These are phyloP conservation scores for Magnolia sinica DNA, from an alignment of 164 flowering plant genomes.

Conservation along the genomic window DNA sequence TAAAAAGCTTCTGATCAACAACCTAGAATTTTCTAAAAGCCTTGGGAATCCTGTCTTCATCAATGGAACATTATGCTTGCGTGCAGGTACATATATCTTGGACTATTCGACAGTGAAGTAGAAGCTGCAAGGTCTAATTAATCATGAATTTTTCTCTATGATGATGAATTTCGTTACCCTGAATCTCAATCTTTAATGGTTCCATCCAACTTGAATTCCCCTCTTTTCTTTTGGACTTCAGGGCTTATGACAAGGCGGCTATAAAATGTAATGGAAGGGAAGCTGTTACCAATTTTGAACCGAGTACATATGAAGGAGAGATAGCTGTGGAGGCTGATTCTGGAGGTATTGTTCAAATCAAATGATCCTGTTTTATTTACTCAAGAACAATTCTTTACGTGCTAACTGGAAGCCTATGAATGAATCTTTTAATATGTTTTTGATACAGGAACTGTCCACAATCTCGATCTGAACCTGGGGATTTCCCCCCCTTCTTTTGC, in stretches of 20 bases:
- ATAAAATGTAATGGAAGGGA: slow-evolving; percentile 86
- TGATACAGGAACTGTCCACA: slow-evolving; percentile 34
- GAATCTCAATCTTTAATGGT: slow-evolving; percentile 31
- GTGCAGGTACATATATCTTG: slow-evolving; percentile 97
- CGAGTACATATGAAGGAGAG: slow-evolving; percentile 61
- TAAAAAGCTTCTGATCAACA: not conserved
- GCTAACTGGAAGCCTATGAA: not conserved
- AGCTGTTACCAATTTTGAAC: slow-evolving; percentile 91
- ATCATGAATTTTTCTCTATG: slow-evolving; percentile 40
- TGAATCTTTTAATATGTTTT: not conserved
- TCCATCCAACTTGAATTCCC: slow-evolving; percentile 41
- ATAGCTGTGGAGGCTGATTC: slow-evolving; percentile 31
- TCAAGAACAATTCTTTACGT: not conserved
- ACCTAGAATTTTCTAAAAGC: not conserved
- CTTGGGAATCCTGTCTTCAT: slow-evolving; percentile 17
- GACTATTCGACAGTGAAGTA: slow-evolving; percentile 87
- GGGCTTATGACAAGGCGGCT: slow-evolving; percentile 98
- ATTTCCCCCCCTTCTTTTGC: slow-evolving; percentile 41
- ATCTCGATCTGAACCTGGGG: slow-evolving; percentile 68
- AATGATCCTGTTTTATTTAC: not conserved
- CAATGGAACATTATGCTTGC: slow-evolving; percentile 40
- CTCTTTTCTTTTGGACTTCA: slow-evolving; percentile 47
- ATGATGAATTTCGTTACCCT: slow-evolving; percentile 26
- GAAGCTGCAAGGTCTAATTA: slow-evolving; percentile 95
- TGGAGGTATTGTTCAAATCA: slow-evolving; percentile 38